These are phyloP conservation scores for Trypanosoma rangeli DNA, from an alignment of 208 protist species.

Conservation along the genomic window DNA sequence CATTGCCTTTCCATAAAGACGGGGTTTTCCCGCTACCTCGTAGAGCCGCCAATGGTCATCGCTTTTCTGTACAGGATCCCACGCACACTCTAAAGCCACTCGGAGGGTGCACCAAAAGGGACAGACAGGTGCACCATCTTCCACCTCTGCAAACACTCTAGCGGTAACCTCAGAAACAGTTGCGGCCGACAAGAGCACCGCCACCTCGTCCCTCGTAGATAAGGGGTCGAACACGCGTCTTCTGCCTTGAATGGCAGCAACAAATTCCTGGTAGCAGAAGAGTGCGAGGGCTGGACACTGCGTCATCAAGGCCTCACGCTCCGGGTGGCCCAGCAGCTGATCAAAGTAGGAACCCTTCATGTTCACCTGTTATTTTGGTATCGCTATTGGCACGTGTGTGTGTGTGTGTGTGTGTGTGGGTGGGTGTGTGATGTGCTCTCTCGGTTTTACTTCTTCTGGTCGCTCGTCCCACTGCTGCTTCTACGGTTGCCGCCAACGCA, in stretches of 20 bases:
- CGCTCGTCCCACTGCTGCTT: background rate
- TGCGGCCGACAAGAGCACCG: constrained; percentile 38
- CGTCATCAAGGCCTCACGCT: constrained; percentile 51
- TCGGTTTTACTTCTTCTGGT: background rate
- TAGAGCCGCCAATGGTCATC: constrained; percentile 28
- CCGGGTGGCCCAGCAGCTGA: constrained; percentile 44
- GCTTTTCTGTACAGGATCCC: constrained; percentile 25
- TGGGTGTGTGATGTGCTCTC: background rate
- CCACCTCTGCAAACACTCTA: constrained; percentile 25
- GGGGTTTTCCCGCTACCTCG: constrained; percentile 34
- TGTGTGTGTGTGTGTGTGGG: background rate
- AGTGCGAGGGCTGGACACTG: constrained; percentile 73
- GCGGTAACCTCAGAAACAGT: constrained; percentile 19
- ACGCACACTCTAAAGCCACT: constrained; percentile 40
- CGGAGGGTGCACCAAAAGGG: constrained; percentile 55
- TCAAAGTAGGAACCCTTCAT: constrained; percentile 46
- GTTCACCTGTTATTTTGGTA: background rate
- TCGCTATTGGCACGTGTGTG: background rate
- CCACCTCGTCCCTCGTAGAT: constrained; percentile 39
- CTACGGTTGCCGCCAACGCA: background rate
- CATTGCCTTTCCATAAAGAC: constrained; percentile 29
- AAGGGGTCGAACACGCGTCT: constrained; percentile 45
- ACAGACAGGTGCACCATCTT: background rate
- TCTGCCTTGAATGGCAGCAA: constrained; percentile 34
- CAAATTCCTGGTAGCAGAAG: constrained; percentile 64